Conservation (phyloP, 176 grass and related monocot genomes). For the Lolium rigidum region DNA sequence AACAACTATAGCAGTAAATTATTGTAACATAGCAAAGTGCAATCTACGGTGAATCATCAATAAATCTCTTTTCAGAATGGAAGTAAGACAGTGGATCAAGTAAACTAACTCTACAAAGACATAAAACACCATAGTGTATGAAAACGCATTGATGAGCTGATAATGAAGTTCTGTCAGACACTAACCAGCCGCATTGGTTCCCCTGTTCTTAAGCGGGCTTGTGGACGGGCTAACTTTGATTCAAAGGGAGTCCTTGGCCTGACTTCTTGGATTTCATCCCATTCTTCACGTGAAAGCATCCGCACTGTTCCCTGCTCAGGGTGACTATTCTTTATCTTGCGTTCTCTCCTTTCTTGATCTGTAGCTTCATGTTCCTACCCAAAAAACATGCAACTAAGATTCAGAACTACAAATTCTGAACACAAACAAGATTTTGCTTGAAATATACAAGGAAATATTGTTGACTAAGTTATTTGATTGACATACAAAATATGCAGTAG, state of each 20-base stretch:
- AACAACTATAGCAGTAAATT: not conserved
- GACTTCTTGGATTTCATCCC: conserved; percentile 97
- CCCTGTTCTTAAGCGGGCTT: conserved; percentile 92
- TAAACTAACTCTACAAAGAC: not conserved
- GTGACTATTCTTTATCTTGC: conserved; percentile 83
- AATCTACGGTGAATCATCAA: not conserved
- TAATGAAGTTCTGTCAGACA: conserved; percentile 4
- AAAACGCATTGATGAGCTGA: not conserved
- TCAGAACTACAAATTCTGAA: conserved; percentile 3
- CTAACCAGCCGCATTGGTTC: conserved; percentile 79
- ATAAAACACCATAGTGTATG: not conserved
- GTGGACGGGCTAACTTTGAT: conserved; percentile 76
- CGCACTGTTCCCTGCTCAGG: conserved; percentile 84
- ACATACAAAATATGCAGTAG: not conserved
- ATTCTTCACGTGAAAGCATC: conserved; percentile 94
- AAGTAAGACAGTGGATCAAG: not conserved
- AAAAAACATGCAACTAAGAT: conserved; percentile 45
- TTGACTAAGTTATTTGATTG: not conserved
- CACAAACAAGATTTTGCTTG: not conserved
- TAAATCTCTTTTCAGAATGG: not conserved
- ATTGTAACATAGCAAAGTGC: not conserved
- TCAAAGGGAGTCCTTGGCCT: conserved; percentile 95
- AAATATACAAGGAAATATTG: not conserved
- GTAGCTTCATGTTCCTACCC: conserved; percentile 77
- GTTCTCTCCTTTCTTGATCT: conserved; percentile 78